Percentiles rank a stretch among this genome's conserved stretches.
Evolutionary conservation across 2,329 filamentous ascomycete species (phyloP).

Genomic region (Pseudogymnoascus sp.): DNA sequence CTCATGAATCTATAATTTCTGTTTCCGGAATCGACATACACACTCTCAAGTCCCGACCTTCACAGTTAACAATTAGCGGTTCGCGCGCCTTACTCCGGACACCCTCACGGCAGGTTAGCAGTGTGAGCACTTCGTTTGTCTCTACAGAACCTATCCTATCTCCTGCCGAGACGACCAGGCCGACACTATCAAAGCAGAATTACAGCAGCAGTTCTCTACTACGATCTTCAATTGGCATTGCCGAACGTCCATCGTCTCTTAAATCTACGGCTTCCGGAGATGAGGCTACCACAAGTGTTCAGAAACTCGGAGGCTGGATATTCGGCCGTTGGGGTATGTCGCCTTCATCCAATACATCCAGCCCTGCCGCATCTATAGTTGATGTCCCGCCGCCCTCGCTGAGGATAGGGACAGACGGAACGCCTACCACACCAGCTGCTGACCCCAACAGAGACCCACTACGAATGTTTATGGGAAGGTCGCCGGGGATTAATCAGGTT

Average conservation of each 20-base stretch:
- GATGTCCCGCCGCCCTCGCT: neutral
- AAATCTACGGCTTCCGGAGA: neutral
- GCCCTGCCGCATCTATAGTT: conserved; percentile 8
- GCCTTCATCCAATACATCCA: conserved; percentile 30
- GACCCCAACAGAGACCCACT: conserved; percentile 26
- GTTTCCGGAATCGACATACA: conserved; percentile 85
- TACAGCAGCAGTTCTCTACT: conserved; percentile 47
- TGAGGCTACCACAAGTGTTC: conserved; percentile 33
- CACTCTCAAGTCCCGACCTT: conserved; percentile 66
- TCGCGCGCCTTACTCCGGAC: conserved; percentile 43
- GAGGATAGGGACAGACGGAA: conserved; percentile 18
- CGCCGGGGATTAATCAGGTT: conserved; percentile 71
- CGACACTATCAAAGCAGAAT: conserved; percentile 42
- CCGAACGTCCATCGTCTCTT: conserved; percentile 24
- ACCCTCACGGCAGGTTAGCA: conserved; percentile 40
- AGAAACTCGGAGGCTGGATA: conserved; percentile 59
- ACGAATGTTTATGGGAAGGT: conserved; percentile 37
- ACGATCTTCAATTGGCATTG: conserved; percentile 44
- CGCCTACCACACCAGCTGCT: conserved; percentile 27
- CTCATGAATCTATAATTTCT: conserved; percentile 85
- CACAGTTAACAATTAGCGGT: conserved; percentile 57
- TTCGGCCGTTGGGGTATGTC: conserved; percentile 55
- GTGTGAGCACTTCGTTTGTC: conserved; percentile 34
- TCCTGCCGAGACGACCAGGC: conserved; percentile 49
- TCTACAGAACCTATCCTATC: conserved; percentile 47